Conservation (phyloP, 1,284 basidiomycete genomes). For the Mycosarcoma maydis region DNA sequence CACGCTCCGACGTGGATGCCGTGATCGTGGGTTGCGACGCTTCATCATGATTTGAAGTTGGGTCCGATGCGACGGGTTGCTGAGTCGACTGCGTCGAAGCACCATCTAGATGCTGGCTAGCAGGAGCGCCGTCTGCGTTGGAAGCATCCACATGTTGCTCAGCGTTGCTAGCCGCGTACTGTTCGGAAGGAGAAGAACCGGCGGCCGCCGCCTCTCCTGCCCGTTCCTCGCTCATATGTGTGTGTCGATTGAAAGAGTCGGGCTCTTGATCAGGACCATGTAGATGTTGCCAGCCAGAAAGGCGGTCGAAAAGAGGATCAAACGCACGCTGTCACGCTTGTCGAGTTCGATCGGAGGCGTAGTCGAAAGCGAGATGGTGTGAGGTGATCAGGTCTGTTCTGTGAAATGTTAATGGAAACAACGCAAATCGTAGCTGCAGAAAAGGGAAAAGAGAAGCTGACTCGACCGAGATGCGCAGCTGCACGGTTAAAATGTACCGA, state of each 20-base stretch:
- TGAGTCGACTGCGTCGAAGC: not conserved
- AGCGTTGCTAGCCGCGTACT: slow-evolving; percentile 6
- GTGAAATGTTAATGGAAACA: not conserved
- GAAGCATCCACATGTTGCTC: slow-evolving; percentile 1
- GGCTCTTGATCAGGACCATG: slow-evolving; percentile 10
- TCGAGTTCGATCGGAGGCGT: not conserved
- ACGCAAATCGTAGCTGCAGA: not conserved
- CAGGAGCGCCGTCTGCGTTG: not conserved
- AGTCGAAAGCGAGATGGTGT: too few relatives aligned
- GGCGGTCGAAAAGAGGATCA: not conserved
- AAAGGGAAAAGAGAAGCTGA: slow-evolving; percentile 1
- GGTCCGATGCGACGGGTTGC: not conserved
- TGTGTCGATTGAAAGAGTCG: not conserved
- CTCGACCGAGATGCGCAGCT: not conserved
- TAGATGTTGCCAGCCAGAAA: slow-evolving; percentile 1
- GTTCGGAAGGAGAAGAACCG: slow-evolving; percentile 19
- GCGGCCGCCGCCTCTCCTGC: slow-evolving; percentile 31
- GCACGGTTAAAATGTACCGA: not conserved
- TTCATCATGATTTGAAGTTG: not conserved
- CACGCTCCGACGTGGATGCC: slow-evolving; percentile 26
- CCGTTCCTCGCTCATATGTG: slow-evolving; percentile 38
- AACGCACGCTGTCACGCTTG: too few relatives aligned
- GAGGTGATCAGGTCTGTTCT: too few relatives aligned
- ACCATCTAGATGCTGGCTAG: not conserved
- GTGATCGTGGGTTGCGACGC: slow-evolving; percentile 6